Base-by-base conservation (phyloP, 108 stramenopile species). In the Mayamaea pseudoterrestris region DNA sequence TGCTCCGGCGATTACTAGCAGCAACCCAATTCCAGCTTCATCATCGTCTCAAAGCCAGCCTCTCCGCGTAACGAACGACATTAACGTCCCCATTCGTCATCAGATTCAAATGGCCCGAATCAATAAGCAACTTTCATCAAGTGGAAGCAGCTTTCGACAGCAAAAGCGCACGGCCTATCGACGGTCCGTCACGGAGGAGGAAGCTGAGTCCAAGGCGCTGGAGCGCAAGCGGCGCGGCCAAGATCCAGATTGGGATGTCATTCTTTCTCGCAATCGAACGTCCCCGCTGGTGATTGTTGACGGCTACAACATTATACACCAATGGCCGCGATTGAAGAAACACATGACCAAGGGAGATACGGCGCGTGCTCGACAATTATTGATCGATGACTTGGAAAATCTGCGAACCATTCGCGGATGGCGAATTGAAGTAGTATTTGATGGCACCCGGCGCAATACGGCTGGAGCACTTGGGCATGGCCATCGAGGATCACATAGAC, bases 401-500 rank as follows among this genome's bases (percentile, higher is more conserved):
- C 29, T 90, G 51, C 57, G 71, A 26, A 45, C 47, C 11, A 34
- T 79, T 18, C 76, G 74, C 41, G 77, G 87, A 35, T 90, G 87
- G 87, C 43, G 87, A 43, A 76, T 90, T 29, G 82, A 90, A 57
- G 75, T 75, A 23, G 87, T 90, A 26, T 90, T 83, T 65, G 87
- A 90, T 59, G 87, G 87, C 2, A 55, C 47, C 32, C 11, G 41
- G 5, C 32, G 65, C 27, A 53, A 44, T 13, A 35, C 31, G 9
- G 44, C 40, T 17, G 78, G 74, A 24, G 68, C 71, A 2, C 36
- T 76, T 17, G 73, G 80, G 13, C 41, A 60, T 27, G 62, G 61
- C 3, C 68, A 74, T 2, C 57, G 72, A 1, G 70, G 63, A 9
- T 36, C 43, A 14, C 41, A 26, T 6, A 32, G 30, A 16, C 26